Percentiles rank a stretch among this genome's conserved stretches.
Conservation (phyloP, 495 filamentous ascomycete genomes). For the Aspergillus olivimuriae region DNA sequence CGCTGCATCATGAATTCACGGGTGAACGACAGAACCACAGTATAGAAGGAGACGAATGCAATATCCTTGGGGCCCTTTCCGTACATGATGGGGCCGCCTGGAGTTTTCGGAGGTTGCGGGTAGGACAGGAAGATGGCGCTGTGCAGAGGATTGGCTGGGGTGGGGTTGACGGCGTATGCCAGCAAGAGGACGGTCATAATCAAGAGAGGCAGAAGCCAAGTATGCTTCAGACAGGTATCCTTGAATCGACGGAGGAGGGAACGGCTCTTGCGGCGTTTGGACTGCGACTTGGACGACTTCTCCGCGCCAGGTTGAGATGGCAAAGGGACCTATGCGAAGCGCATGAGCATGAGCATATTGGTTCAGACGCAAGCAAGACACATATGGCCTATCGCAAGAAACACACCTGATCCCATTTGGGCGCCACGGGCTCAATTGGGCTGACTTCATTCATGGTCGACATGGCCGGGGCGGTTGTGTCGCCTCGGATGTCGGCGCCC, state of each 20-base stretch:
- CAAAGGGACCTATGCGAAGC: neutral
- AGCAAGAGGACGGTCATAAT: constrained; percentile 57
- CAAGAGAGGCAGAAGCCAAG: constrained; percentile 74
- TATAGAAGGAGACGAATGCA: constrained; percentile 86
- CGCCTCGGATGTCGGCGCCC: constrained; percentile 46
- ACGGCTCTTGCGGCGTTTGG: constrained; percentile 48
- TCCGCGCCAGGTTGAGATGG: constrained; percentile 16
- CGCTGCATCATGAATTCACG: constrained; percentile 97
- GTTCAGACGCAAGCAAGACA: neutral
- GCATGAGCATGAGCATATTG: constrained; percentile 4
- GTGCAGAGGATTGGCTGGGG: constrained; percentile 73
- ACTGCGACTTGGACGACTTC: constrained; percentile 33
- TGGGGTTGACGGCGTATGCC: constrained; percentile 73
- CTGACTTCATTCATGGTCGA: constrained; percentile 46
- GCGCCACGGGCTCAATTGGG: constrained; percentile 35
- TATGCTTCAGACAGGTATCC: constrained; percentile 62
- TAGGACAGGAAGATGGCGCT: constrained; percentile 93
- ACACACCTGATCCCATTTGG: constrained; percentile 36
- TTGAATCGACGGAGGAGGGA: constrained; percentile 61
- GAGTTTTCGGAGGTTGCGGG: constrained; percentile 51
- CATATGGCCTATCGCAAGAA: neutral
- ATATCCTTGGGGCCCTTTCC: constrained; percentile 85
- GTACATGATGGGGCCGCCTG: constrained; percentile 62
- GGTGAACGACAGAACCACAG: constrained; percentile 80
- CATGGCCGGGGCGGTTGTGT: constrained; percentile 46